Percentiles rank a stretch among this genome's conserved stretches.
These are phyloP conservation scores for Elongisporangium anandrum DNA, from an alignment of 352 stramenopile species.

Conservation along the genomic window DNA sequence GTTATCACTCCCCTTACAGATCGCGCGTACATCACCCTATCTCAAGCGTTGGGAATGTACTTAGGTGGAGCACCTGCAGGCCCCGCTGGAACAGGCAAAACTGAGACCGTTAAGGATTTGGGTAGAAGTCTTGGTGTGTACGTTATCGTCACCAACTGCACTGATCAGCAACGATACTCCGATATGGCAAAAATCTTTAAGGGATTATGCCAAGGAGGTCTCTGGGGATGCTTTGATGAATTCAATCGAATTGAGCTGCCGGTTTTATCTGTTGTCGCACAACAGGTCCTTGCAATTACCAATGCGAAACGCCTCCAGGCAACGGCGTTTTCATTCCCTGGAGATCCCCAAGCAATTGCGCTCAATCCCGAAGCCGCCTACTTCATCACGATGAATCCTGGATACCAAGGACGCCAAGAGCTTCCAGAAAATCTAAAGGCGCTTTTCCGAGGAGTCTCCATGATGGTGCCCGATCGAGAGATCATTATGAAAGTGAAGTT, in stretches of 20 bases:
- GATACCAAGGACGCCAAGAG: conserved; percentile 90
- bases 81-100: conserved; percentile 90
- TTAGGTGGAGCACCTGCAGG: conserved; percentile 83
- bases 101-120: conserved; percentile 90
- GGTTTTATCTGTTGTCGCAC: conserved; percentile 90
- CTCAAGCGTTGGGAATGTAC: conserved; percentile 86
- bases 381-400: conserved; percentile 95
- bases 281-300: conserved; percentile 88
- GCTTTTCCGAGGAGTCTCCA: conserved; percentile 93
- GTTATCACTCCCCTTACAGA: conserved; percentile 91
- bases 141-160: conserved; percentile 93
- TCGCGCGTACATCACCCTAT: conserved; percentile 89
- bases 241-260: conserved; percentile 93
- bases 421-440: conserved; percentile 91
- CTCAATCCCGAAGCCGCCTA: conserved; percentile 64
- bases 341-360: conserved; percentile 50
- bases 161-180: conserved; percentile 87
- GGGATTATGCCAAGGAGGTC: conserved; percentile 87
- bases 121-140: conserved; percentile 88
- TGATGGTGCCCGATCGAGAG: conserved; percentile 97
- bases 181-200: conserved; percentile 94
- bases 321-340: conserved; percentile 58
- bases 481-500: conserved; percentile 95
- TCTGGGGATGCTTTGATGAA: conserved; percentile 91
- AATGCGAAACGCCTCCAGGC: conserved; percentile 59